Base-by-base conservation (phyloP, 2,329 filamentous ascomycete species). In the Arthrobotrys pseudoclavata region DNA sequence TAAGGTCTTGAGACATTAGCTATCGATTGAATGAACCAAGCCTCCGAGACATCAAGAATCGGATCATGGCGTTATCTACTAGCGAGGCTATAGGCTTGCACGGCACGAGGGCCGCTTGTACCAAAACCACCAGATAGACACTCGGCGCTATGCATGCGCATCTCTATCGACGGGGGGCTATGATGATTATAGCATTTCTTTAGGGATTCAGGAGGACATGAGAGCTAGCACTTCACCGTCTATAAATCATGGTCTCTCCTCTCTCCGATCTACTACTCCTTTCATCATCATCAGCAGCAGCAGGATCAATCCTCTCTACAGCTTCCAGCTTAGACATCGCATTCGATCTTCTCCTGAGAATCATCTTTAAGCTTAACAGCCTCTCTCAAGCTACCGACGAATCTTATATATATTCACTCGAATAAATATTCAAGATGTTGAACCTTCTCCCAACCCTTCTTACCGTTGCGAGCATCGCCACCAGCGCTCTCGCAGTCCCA, bases 371-470 rank as follows among this genome's bases (percentile, higher is more conserved):
- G 37, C 37, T 71, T 34, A 48, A 57, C 24, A 63, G 15, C 55
- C 26, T 53, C 31, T 71, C 37, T 48, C 3, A 37, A 50, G 12
- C 34, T 47, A 42, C 31, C 37, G 22, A 40, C 26, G 26, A 53
- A 26, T 37, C 4, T 15, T 26, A 42, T 31, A 31, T 31, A 6
- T 22, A 37, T 45, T 42, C 26, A 29, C 34, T 29, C 10, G n/a
- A 26, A 66, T 45, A 45, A 18, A 26, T 22, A 40, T 60, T 45
- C 61, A 72, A 55, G 45, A 72, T 72, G 69, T 42, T 53, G 40
- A 48, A 52, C 47, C 55, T 72, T 47, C 4, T 72, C 24, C 34
- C 55, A 42, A 37, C 60, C 40, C 40, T 72, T 45, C 24, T 72
- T 20, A 52, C 69, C n/a, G 42, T 66, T 20, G 50, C 60, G 12